Conservation (phyloP, 2,329 filamentous ascomycete genomes). For the Colletotrichum lupini region DNA sequence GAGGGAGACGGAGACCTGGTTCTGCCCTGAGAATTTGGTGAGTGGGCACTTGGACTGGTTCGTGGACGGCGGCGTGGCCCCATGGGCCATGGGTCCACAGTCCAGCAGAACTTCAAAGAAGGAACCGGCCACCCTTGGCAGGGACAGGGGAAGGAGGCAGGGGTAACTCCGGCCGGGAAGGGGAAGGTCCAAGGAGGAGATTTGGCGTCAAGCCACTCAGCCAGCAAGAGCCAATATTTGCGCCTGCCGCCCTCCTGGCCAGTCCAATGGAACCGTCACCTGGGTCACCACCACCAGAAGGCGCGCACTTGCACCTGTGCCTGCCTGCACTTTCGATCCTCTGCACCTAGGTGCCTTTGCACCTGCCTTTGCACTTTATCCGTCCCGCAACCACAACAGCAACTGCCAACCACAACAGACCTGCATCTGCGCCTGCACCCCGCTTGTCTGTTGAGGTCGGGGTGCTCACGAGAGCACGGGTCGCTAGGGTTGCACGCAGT, state of each 20-base stretch:
- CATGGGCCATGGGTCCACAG: too few species aligned
- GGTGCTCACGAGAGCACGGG: neutral
- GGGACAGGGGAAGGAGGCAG: conserved; percentile 20
- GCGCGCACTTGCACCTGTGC: neutral
- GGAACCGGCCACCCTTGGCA: conserved; percentile 13
- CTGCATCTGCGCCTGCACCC: neutral
- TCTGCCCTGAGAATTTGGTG: neutral
- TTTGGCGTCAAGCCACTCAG: conserved; percentile 34
- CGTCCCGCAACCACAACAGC: too few species aligned
- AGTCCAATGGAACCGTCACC: neutral
- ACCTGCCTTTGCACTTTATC: too few species aligned
- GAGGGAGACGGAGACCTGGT: neutral
- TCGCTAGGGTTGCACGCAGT: neutral
- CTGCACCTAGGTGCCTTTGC: neutral
- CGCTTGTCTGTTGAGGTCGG: neutral
- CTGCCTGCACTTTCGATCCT: neutral
- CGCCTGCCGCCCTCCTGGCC: neutral
- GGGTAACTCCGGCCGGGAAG: conserved; percentile 15
- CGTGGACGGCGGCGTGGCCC: conserved; percentile 1
- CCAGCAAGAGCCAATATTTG: conserved; percentile 4
- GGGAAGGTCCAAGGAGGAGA: conserved; percentile 27
- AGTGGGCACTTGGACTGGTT: conserved; percentile 26
- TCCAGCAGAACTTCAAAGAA: neutral
- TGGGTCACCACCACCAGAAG: conserved; percentile 2
- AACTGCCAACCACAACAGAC: too few species aligned